phyloP scores from a whole-genome alignment of 2,329 filamentous ascomycete genomes.

The Cercospora brassicicola region DNA sequence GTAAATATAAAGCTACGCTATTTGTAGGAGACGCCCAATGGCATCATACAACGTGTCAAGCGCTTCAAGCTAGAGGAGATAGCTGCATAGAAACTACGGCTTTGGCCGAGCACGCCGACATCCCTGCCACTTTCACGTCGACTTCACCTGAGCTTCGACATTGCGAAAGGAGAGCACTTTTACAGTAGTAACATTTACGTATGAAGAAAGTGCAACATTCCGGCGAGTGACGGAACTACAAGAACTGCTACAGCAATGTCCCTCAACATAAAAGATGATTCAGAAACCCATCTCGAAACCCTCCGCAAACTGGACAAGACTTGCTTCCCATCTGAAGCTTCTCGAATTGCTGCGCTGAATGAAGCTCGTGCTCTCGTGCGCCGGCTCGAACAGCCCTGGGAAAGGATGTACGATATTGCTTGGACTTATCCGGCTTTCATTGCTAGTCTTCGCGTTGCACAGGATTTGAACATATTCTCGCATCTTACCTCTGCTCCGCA shows the following conservation, averaged over 20 bases:
- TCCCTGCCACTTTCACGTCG: not conserved
- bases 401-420: conserved; percentile 18
- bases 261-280: not conserved
- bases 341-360: conserved; percentile 9
- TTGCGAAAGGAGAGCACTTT: not conserved
- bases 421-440: conserved; percentile 17
- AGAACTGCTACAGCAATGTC: not conserved
- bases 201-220: not conserved
- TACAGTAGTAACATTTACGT: not conserved
- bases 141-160: not conserved
- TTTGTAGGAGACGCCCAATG: not conserved
- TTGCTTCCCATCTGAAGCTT: conserved; percentile 14
- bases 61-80: not conserved
- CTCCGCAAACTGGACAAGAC: conserved; percentile 9
- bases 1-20: not conserved
- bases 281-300: not conserved
- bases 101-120: not conserved
- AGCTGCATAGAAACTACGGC: not conserved
- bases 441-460: conserved; percentile 10
- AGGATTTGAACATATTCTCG: conserved; percentile 18
- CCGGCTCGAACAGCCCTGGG: conserved; percentile 22
- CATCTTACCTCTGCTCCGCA: conserved; percentile 2
- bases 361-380: conserved; percentile 17
- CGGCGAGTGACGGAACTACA: not conserved
- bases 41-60: conserved; percentile 3